Base-by-base conservation (phyloP, 2,329 filamentous ascomycete genomes). In the Arthrobotrys sphaeroides region DNA sequence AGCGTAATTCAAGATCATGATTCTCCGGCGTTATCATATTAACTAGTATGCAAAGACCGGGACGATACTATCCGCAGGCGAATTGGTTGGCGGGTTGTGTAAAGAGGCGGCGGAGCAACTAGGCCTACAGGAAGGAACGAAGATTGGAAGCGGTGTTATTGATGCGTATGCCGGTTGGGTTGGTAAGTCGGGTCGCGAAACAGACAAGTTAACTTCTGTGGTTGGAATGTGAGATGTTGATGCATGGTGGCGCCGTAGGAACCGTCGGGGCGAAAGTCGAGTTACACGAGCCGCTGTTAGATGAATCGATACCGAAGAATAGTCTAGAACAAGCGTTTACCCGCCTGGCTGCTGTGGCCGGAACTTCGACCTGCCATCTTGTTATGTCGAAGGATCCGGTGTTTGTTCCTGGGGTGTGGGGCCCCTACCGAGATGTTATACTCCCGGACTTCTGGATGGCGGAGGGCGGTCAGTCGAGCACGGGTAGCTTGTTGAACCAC, bases 111-210 rank as follows among this genome's bases (percentile, higher is more conserved):
- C 91, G 13, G 84, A 86, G 53, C 91, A 97, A 78, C 88, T 99
- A 75, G 94, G 95, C 5, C 87, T 99, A 2, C 90, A 90, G 3
- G 86, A 90, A 18, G 94, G 94, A 40, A 95, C 97, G 79, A 93
- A 95, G 16, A 91, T 99, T 66, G 95, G 95, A 64, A 96, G 93
- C 81, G 94, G 94, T 82, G 95, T 99, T 78, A 99, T 99, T 81
- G 95, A 99, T 82, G 95, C 95, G 16, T 99, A 99, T 81, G 95
- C 95, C 73, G 95, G 95, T 78, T 99, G 95, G 95, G 95, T 99
- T 79, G 95, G 73, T 70, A 60, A 24, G 49, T 43, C 18, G 45
- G 13, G 31, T 26, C 22, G 20, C 28, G 20, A 24, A 16, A 64
- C 59, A 43, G 36, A 47, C 28, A 24, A 45, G 9, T 7, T 18